Percentiles rank a stretch among this genome's conserved stretches.
phyloP scores from a whole-genome alignment of 75 land plant species.

The Pinus taeda region DNA sequence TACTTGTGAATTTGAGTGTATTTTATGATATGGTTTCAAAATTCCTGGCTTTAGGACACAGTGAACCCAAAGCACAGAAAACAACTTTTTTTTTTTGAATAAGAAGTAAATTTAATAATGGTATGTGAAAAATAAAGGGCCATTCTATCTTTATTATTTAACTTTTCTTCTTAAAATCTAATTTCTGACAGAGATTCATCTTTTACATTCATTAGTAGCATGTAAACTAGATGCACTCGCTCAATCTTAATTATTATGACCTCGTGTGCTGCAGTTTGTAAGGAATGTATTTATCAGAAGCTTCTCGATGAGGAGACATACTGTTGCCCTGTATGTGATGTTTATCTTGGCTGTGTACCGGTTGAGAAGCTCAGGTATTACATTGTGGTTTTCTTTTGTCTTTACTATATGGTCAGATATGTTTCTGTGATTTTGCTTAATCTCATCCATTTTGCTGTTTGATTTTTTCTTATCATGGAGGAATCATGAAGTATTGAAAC shows the following conservation, averaged over 20 bases:
- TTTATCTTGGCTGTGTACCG: constrained; percentile 71
- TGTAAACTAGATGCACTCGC: neutral
- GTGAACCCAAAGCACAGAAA: too few species aligned
- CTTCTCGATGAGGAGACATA: constrained; percentile 70
- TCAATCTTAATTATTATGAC: constrained; percentile 1
- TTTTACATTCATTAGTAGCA: neutral
- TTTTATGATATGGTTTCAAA: too few species aligned
- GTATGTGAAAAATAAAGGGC: too few species aligned
- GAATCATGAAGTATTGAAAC: neutral
- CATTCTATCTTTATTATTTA: too few species aligned
- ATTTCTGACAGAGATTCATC: neutral
- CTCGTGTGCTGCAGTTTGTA: constrained; percentile 62
- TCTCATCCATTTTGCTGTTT: neutral
- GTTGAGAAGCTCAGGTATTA: constrained; percentile 80
- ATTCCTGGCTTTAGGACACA: too few species aligned
- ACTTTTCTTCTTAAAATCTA: too few species aligned
- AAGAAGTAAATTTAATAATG: too few species aligned
- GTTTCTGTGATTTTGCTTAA: neutral
- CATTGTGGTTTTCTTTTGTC: neutral
- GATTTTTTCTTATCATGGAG: neutral
- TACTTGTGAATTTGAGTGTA: too few species aligned
- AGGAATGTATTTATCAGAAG: constrained; percentile 72
- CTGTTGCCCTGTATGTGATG: constrained; percentile 82
- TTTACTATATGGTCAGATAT: constrained; percentile 1
- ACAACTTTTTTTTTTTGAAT: too few species aligned